Conservation (phyloP, 768 basidiomycete species). For the Russula abietina region DNA sequence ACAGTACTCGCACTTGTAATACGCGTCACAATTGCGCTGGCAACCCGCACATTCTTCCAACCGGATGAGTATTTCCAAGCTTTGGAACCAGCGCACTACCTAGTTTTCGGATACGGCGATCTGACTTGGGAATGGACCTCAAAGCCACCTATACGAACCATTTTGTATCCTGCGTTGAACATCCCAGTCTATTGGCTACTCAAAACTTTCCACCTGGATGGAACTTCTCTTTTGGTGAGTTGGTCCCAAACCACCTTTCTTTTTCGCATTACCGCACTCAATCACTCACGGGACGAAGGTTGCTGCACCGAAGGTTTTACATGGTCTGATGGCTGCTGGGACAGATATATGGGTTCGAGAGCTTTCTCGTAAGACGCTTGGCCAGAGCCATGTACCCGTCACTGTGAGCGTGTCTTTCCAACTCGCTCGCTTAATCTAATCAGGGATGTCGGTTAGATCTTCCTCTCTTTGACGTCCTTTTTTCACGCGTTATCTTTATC, state of each 20-base stretch:
- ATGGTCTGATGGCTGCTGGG: conserved; percentile 67
- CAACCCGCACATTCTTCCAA: conserved; percentile 85
- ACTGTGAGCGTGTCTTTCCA: conserved; percentile 48
- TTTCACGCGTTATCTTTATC: conserved; percentile 83
- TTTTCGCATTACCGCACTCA: neutral
- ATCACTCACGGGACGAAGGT: conserved; percentile 42
- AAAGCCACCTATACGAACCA: conserved; percentile 64
- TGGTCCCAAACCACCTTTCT: conserved; percentile 2
- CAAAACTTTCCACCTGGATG: conserved; percentile 49
- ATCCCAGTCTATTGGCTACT: conserved; percentile 71
- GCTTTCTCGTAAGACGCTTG: conserved; percentile 52
- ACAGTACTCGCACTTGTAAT: neutral
- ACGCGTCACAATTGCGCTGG: conserved; percentile 58
- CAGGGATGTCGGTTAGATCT: conserved; percentile 42
- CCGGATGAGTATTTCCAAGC: conserved; percentile 97
- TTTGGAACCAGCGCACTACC: conserved; percentile 82
- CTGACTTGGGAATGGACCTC: conserved; percentile 95
- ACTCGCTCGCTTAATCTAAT: neutral
- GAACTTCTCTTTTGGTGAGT: conserved; percentile 58
- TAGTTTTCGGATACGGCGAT: conserved; percentile 87
- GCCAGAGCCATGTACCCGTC: conserved; percentile 49
- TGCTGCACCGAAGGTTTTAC: conserved; percentile 51
- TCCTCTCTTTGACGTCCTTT: conserved; percentile 78
- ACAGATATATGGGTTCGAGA: conserved; percentile 73
- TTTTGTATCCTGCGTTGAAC: conserved; percentile 80